phyloP scores from a whole-genome alignment of 495 filamentous ascomycete species.

The Tricharina praecox region DNA sequence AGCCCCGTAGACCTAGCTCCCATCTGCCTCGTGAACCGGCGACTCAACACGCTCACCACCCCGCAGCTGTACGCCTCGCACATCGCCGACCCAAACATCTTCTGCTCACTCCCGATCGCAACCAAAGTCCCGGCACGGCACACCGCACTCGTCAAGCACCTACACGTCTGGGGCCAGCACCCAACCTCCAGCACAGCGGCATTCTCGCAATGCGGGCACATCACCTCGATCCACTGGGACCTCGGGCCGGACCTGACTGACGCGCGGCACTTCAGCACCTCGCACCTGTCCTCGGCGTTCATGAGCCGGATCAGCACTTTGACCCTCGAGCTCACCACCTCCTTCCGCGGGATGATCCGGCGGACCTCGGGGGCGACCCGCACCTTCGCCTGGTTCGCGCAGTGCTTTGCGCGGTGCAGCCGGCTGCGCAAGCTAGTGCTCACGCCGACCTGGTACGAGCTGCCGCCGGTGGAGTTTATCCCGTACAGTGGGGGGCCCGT shows the following conservation, averaged over 20 bases:
- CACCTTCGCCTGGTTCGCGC: slow-evolving; percentile 1
- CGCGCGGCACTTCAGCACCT: not conserved
- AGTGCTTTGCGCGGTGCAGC: not conserved
- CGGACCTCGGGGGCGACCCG: too few species aligned
- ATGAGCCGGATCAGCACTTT: not conserved
- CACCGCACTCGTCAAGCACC: not conserved
- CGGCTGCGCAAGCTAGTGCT: not conserved
- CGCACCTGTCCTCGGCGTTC: not conserved
- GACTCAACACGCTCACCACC: slow-evolving; percentile 6
- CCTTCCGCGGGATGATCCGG: not conserved
- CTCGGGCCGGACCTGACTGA: not conserved
- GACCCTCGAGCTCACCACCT: not conserved
- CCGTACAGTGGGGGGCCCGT: not conserved
- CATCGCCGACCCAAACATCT: not conserved
- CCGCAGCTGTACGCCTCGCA: not conserved
- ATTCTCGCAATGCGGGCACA: slow-evolving; percentile 9
- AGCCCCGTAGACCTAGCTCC: slow-evolving; percentile 4
- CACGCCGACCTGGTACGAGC: not conserved
- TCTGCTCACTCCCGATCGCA: slow-evolving; percentile 7
- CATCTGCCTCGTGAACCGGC: slow-evolving; percentile 9
- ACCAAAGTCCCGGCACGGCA: not conserved
- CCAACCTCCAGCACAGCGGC: slow-evolving; percentile 8
- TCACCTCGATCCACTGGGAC: not conserved
- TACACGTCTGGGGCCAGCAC: slow-evolving; percentile 3
- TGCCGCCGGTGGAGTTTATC: not conserved